Evolutionary conservation across 208 protist genomes (phyloP), one percentile per base, ranked within the genome.

Genomic region (Novymonas esmeraldas): DNA sequence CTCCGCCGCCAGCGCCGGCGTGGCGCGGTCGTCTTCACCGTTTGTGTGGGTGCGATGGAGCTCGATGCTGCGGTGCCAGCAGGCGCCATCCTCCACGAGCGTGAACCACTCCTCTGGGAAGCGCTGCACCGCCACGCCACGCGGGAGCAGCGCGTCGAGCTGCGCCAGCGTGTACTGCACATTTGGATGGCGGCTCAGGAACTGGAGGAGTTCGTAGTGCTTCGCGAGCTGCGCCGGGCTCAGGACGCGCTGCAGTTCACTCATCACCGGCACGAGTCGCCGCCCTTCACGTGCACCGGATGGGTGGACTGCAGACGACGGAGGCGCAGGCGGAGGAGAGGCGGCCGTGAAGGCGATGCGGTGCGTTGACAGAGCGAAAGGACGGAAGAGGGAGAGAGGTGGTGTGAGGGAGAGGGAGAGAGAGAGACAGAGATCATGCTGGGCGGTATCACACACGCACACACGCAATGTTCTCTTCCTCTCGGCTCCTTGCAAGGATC

Each of bases 121-220:
- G 29, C 85, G 81, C 77, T 88, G 82, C 31, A 96, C 31, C 1
- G 90, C 82, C 3, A 86, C 82, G 20, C 90, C 90, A n/a, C 76
- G 76, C 18, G 90, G 87, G 42, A 96, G 81, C 13, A 89, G 73
- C 33, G 90, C 85, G 69, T 96, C 90, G 18, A 96, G 73, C 70
- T 96, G 79, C 2, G 84, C 79, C 11, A 94, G 67, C 6, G 85
- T 88, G 65, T 85, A 92, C 60, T 58, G 66, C 68, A 79, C 54
- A 49, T 96, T 93, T 22, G 84, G 75, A 60, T 92, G 78, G 16
- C 81, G 60, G 1, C 80, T 74, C 50, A 96, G 81, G 77, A 87
- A 96, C 52, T 84, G 85, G 16, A 96, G 59, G 11, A 93, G n/a
- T 49, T 94, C 84, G 71, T 94, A 92, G 76, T 96, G 86, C 64